These are phyloP conservation scores for Aureobasidium sp. DNA, from an alignment of 2,329 filamentous ascomycete genomes.

Conservation along the genomic window DNA sequence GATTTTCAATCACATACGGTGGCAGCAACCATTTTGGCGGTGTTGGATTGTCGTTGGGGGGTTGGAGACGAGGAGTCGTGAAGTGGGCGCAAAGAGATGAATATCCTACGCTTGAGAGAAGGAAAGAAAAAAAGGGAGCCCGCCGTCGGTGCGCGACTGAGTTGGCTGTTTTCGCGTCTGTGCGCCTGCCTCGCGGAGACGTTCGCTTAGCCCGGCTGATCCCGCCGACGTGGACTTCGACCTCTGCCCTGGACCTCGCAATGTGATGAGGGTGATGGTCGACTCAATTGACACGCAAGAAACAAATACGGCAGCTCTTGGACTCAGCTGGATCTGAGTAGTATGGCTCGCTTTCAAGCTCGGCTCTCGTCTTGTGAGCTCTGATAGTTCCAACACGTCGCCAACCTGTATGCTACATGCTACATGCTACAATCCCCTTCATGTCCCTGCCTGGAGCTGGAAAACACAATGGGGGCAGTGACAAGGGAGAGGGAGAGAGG, in stretches of 20 bases:
- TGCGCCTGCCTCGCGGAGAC: not conserved
- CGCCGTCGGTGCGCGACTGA: not conserved
- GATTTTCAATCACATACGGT: conserved; percentile 63
- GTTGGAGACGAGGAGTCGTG: conserved; percentile 23
- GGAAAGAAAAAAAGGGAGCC: conserved; percentile 2
- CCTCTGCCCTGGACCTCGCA: not conserved
- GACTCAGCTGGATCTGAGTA: not conserved
- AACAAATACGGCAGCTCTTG: not conserved
- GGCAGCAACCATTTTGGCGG: conserved; percentile 67
- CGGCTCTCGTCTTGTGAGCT: too few relatives aligned
- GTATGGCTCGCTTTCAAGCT: not conserved
- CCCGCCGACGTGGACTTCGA: not conserved
- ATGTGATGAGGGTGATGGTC: too few relatives aligned
- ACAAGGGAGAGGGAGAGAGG: not conserved
- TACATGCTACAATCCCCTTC: not conserved
- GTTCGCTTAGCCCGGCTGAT: conserved; percentile 2
- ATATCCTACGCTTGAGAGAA: conserved; percentile 68
- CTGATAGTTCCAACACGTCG: too few relatives aligned
- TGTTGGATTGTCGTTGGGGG: conserved; percentile 20
- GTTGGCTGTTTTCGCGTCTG: not conserved
- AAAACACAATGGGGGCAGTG: not conserved
- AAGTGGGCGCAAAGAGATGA: conserved; percentile 70
- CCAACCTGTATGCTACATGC: too few relatives aligned
- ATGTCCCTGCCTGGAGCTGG: not conserved
- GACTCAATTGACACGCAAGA: not conserved